Evolutionary conservation across 768 basidiomycete genomes (phyloP).

Genomic region (Cantharellus cinnabarinus): DNA sequence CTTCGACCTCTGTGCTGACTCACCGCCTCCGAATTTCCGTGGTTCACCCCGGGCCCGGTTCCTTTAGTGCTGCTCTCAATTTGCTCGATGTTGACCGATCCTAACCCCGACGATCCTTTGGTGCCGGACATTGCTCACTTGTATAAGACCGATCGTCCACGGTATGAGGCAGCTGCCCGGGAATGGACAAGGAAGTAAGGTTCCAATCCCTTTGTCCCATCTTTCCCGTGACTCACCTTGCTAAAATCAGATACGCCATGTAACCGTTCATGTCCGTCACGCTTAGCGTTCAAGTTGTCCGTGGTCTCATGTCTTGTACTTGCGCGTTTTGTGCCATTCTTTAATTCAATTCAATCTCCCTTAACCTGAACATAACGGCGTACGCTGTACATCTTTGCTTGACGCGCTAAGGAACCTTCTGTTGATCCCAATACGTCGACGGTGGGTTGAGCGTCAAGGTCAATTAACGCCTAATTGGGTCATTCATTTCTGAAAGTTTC

Average conservation of each 20-base stretch:
- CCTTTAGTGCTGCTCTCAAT: constrained; percentile 77
- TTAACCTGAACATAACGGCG: no score
- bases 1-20: background rate
- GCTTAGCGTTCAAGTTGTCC: no score
- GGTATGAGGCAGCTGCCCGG: constrained; percentile 93
- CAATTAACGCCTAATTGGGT: no score
- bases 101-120: constrained; percentile 96
- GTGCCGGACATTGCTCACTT: constrained; percentile 96
- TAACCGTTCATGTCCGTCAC: background rate
- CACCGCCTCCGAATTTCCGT: background rate
- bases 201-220: background rate
- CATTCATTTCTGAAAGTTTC: no score
- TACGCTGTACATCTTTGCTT: no score
- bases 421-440: no score
- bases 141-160: constrained; percentile 96
- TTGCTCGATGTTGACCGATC: constrained; percentile 98
- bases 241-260: background rate
- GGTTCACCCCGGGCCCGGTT: background rate
- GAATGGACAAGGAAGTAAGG: constrained; percentile 99
- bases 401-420: no score
- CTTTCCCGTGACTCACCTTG: background rate
- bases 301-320: no score
- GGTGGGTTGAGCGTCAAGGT: no score
- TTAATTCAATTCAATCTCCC: no score
- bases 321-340: no score